These are phyloP conservation scores for Amanita muscaria DNA, from an alignment of 768 basidiomycete genomes.

Conservation along the genomic window DNA sequence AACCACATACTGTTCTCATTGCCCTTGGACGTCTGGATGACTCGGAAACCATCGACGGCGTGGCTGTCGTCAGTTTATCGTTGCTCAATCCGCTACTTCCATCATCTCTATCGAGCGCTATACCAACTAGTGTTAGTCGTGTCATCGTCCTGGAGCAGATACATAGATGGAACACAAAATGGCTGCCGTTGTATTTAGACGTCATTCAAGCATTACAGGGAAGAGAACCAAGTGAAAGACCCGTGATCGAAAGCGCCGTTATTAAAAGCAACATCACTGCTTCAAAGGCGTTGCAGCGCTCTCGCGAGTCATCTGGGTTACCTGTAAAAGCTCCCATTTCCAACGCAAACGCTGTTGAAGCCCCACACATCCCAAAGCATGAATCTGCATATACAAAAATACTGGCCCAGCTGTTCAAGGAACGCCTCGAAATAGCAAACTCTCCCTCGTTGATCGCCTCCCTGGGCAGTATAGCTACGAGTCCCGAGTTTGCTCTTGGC, in stretches of 20 bases:
- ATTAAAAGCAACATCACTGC: constrained; percentile 31
- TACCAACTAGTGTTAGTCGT: constrained; percentile 55
- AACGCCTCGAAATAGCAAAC: constrained; percentile 79
- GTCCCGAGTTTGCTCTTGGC: constrained; percentile 92
- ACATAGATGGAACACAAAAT: constrained; percentile 68
- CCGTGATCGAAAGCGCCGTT: constrained; percentile 52
- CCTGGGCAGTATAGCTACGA: constrained; percentile 71
- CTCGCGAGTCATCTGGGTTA: constrained; percentile 38
- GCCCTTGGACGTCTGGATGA: constrained; percentile 48
- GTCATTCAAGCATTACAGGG: constrained; percentile 65
- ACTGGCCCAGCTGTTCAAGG: constrained; percentile 69
- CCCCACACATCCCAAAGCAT: constrained; percentile 76
- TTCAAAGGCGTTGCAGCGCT: constrained; percentile 28
- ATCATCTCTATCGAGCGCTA: constrained; percentile 42
- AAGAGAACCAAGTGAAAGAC: constrained; percentile 36
- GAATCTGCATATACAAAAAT: constrained; percentile 90
- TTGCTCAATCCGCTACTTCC: constrained; percentile 67
- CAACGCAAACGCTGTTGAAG: constrained; percentile 4
- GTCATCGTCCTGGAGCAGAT: constrained; percentile 82
- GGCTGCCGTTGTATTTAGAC: constrained; percentile 83
- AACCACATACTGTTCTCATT: constrained; percentile 63
- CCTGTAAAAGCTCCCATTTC: constrained; percentile 20
- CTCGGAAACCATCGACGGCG: constrained; percentile 34
- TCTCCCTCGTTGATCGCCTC: constrained; percentile 63
- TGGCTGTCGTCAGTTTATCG: constrained; percentile 54